Evolutionary conservation across 306 rosid species (phyloP), one percentile per base, ranked within the genome.

Genomic region (Castanea crenata): DNA sequence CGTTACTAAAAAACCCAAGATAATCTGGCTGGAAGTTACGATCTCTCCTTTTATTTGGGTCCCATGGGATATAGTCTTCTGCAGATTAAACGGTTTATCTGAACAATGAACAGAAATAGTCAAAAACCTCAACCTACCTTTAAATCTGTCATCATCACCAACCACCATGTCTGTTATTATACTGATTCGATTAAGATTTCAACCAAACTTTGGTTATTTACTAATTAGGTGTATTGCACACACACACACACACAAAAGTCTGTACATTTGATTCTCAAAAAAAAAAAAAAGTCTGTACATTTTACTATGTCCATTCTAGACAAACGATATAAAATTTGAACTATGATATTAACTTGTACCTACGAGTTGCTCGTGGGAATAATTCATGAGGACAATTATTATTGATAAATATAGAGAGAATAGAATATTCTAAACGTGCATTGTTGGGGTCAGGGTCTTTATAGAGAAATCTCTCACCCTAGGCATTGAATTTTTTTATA

Each of bases 381-480:
- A 1, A 32, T 13, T 31, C 14, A 3, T 16, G 0, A 19, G 23
- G 71, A 67, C 27, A 34, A 46, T 6, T 31, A 63, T 12, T 7
- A 18, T 31, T 10, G 2, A 34, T 67, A 52, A 34, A 71, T 23
- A 56, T 8, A 11, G 65, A 49, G 35, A 64, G 70, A 29, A 19
- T 25, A 46, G 56, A 38, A 73, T 82, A 82, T 79, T 61, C 83
- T 23, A 44, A 72, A 75, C 75, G 78, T 75, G 81, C 67, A 55
- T 3, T 35, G 51, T 23, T 9, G 27, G 52, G 52, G 51, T 23
- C 29, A 63, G 41, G 8, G 44, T 63, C 69, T 29, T 11, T 63
- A 1, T 27, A 27, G n/a, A 49, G 44, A 63, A 63, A 13, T 63
- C 69, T 2, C 7, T 29, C 3, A 15, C 38, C 31, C 69, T 2